Evolutionary conservation across 352 stramenopile genomes (phyloP).

Genomic region (Pythium dissimile): DNA sequence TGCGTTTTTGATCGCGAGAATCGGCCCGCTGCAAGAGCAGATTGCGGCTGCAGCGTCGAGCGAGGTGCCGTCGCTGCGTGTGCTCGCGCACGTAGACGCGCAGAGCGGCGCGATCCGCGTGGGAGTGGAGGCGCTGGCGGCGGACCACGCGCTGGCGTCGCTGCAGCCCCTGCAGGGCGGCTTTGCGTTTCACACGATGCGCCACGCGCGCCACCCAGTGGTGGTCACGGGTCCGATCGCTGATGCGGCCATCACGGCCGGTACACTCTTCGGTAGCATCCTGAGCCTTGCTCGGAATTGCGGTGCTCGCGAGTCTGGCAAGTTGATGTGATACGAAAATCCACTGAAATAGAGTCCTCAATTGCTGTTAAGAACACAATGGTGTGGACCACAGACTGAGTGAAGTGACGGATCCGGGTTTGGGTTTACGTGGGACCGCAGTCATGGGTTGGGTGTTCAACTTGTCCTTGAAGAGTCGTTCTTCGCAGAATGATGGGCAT

Average conservation of each 20-base stretch:
- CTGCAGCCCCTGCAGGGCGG: constrained; percentile 66
- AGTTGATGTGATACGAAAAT: not conserved
- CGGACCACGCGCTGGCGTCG: constrained; percentile 51
- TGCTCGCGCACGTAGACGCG: constrained; percentile 58
- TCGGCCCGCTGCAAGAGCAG: constrained; percentile 35
- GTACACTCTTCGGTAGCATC: constrained; percentile 75
- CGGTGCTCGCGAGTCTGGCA: constrained; percentile 37
- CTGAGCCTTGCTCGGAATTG: constrained; percentile 71
- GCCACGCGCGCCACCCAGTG: constrained; percentile 68
- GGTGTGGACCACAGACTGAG: constrained; percentile 8
- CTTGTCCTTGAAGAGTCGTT: constrained; percentile 11
- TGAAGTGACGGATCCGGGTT: constrained; percentile 7
- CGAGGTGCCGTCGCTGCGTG: constrained; percentile 35
- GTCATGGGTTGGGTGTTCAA: constrained; percentile 7
- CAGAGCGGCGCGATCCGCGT: constrained; percentile 45
- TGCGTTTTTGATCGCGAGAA: constrained; percentile 44
- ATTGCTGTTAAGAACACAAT: not conserved
- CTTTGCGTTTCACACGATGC: constrained; percentile 77
- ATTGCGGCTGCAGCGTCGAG: constrained; percentile 24
- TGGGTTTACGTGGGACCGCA: constrained; percentile 2
- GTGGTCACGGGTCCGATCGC: constrained; percentile 80
- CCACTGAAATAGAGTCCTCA: constrained; percentile 6
- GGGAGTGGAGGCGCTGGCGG: constrained; percentile 36
- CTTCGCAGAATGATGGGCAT: not conserved
- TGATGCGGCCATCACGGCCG: constrained; percentile 69